phyloP scores from a whole-genome alignment of 768 basidiomycete genomes.

The Trametes sanguinea region DNA sequence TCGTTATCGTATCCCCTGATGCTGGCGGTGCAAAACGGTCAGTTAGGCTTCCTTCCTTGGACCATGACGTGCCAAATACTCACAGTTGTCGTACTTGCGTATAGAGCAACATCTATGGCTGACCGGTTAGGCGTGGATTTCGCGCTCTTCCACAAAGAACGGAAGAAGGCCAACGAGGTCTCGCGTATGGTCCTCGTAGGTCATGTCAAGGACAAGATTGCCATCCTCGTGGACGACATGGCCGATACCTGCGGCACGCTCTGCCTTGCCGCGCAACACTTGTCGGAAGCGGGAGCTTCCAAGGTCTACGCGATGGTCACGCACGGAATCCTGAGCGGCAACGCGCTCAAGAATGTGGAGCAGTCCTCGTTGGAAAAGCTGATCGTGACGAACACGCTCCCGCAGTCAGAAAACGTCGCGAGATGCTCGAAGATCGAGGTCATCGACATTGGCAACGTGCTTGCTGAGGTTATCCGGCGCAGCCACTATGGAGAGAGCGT shows the following conservation, averaged over 20 bases:
- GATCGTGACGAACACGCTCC: constrained; percentile 98
- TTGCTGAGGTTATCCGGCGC: constrained; percentile 94
- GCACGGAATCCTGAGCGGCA: constrained; percentile 92
- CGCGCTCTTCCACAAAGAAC: constrained; percentile 98
- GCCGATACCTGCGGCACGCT: constrained; percentile 96
- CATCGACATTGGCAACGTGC: constrained; percentile 91
- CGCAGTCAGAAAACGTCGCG: constrained; percentile 77
- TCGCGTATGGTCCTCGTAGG: constrained; percentile 96
- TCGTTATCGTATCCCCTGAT: constrained; percentile 97
- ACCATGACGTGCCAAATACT: background rate
- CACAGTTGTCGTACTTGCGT: constrained; percentile 2
- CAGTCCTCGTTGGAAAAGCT: constrained; percentile 84
- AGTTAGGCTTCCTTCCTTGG: constrained; percentile 20
- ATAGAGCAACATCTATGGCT: constrained; percentile 94
- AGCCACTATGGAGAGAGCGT: constrained; percentile 98
- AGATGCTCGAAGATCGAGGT: constrained; percentile 83
- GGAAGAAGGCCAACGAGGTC: constrained; percentile 94
- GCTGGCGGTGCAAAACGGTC: constrained; percentile 98
- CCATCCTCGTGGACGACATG: constrained; percentile 98
- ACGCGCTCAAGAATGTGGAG: constrained; percentile 74
- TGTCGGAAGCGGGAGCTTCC: constrained; percentile 84
- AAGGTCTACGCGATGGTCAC: constrained; percentile 93
- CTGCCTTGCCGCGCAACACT: constrained; percentile 84
- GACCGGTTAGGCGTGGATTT: constrained; percentile 96
- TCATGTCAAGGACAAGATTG: constrained; percentile 87